Conservation (phyloP, 1,284 basidiomycete species). For the Melampsora medusae region DNA sequence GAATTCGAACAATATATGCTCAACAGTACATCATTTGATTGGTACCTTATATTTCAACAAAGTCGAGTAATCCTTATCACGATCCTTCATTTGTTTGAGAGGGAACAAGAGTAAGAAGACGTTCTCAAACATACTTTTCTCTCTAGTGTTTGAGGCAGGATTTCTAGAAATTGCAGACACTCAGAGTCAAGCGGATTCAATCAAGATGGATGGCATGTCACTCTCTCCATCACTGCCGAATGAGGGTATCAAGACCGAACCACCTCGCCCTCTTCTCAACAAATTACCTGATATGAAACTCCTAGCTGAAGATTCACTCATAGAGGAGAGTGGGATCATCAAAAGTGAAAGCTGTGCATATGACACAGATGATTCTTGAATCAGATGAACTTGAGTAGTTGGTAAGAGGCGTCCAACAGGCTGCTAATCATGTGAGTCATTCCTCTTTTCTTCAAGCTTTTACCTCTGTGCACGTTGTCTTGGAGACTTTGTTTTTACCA, state of each 20-base stretch:
- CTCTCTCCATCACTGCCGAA: constrained; percentile 17
- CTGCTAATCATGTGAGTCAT: constrained; percentile 40
- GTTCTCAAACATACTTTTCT: not conserved
- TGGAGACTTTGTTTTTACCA: not conserved
- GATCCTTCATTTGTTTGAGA: not conserved
- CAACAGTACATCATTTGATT: constrained; percentile 43
- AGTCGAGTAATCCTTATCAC: constrained; percentile 19
- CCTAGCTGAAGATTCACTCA: constrained; percentile 25
- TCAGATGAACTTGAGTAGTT: constrained; percentile 31
- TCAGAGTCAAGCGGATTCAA: constrained; percentile 35
- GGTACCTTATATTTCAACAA: constrained; percentile 38
- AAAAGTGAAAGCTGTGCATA: constrained; percentile 8
- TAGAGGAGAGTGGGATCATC: constrained; percentile 14
- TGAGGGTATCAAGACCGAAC: not conserved
- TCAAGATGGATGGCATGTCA: constrained; percentile 19
- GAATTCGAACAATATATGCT: constrained; percentile 39
- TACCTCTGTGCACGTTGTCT: not conserved
- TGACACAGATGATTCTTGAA: constrained; percentile 42
- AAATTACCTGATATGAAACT: not conserved
- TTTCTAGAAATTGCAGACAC: constrained; percentile 39
- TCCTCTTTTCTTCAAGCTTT: not conserved
- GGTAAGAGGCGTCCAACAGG: constrained; percentile 40
- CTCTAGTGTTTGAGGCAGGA: constrained; percentile 41
- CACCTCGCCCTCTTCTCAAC: not conserved
- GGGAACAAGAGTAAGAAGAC: not conserved